Base-by-base conservation (phyloP, 106 monocot genomes). In the Acanthochlamys bracteata region DNA sequence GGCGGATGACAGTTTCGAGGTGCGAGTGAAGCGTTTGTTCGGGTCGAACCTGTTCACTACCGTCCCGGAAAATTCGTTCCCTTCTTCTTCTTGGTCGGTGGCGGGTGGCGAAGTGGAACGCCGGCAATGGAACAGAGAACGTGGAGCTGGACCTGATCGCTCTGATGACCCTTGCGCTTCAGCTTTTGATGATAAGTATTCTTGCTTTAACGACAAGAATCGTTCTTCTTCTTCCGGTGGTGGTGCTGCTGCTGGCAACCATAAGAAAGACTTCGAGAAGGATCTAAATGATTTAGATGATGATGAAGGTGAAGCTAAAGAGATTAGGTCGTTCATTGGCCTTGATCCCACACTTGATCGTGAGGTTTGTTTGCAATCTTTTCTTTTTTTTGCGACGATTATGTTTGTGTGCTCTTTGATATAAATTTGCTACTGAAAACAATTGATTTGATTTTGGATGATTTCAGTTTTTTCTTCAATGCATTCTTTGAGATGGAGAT, bases 1-100 rank as follows among this genome's bases (percentile, higher is more conserved):
- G 79, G 84, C 71, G 79, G 84, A 88, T 12, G 91, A 96, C 7
- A 79, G 73, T 75, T 98, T 98, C 78, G 91, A 98, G 74, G 60
- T 62, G 19, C 80, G 96, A 0, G 96, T 86, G 66, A 85, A 98
- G 81, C 80, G 83, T 25, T 76, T 98, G 47, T 98, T 98, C 79
- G 96, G 96, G 7, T 77, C 96, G 7, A 20, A 69, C 15, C 81
- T 98, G 54, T 88, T 88, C 85, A 73, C 80, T 16, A 26, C 75
- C 20, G 96, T 98, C 24, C 96, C 96, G 20, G 66, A 41, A 0
- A 88, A 67, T 65, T 74, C 85, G 58, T 98, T 91, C 79, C 82
- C 96, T 20, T 60, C 55, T 10, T 63, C 91, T 7, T 88, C 85
- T 0, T 98, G 96, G 96, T 88, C 96, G 20, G 96, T 98, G 15